phyloP scores from a whole-genome alignment of 805 yeast genomes.

The Nakazawaea ambrosiae region DNA sequence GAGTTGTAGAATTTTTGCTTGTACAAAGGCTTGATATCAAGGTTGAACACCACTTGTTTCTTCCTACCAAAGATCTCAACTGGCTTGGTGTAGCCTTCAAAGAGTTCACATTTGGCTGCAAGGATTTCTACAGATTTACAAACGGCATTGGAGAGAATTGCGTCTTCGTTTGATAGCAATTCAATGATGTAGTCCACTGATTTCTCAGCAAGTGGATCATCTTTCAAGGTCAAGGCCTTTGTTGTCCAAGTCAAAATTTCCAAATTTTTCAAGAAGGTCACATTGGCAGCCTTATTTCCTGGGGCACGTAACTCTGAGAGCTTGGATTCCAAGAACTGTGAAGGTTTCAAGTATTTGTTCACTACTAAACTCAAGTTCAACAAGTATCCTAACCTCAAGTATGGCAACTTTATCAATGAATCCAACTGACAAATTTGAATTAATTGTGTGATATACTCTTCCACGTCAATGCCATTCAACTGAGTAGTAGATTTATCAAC shows the following conservation, averaged over 20 bases:
- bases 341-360: slow-evolving; percentile 45
- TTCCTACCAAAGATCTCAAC: slow-evolving; percentile 14
- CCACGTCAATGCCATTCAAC: slow-evolving; percentile 16
- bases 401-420: slow-evolving; percentile 17
- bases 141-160: slow-evolving; percentile 26
- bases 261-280: slow-evolving; percentile 22
- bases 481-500: slow-evolving; percentile 34
- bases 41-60: slow-evolving; percentile 32
- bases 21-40: slow-evolving; percentile 61
- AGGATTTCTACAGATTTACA: slow-evolving; percentile 58
- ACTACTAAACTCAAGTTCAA: slow-evolving; percentile 46
- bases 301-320: neutral
- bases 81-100: slow-evolving; percentile 34
- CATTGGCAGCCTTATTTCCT: neutral
- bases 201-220: slow-evolving; percentile 32
- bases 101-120: slow-evolving; percentile 59
- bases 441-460: slow-evolving; percentile 12
- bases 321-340: neutral
- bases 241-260: slow-evolving; percentile 65
- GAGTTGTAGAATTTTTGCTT: slow-evolving; percentile 73
- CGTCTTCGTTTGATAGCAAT: slow-evolving; percentile 23
- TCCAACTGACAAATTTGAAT: slow-evolving; percentile 12
- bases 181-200: slow-evolving; percentile 27
- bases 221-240: slow-evolving; percentile 61
- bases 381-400: slow-evolving; percentile 45